Conservation (phyloP, 2,329 filamentous ascomycete species). For the Pseudogymnoascus sp. region DNA sequence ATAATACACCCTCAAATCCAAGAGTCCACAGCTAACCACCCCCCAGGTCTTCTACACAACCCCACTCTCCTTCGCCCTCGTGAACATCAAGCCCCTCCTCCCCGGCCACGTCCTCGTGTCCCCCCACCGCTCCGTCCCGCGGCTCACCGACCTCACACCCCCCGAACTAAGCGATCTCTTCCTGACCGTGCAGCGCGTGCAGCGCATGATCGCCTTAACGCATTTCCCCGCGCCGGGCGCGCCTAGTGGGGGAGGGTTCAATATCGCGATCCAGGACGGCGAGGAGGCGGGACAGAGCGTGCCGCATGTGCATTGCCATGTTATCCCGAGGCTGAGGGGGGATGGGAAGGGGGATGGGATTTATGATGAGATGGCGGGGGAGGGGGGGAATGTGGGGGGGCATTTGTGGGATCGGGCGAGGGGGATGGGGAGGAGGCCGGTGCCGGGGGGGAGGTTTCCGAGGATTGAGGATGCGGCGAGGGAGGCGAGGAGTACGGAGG, state of each 20-base stretch:
- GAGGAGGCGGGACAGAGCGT: conserved; percentile 87
- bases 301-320: conserved; percentile 84
- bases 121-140: conserved; percentile 58
- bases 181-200: conserved; percentile 72
- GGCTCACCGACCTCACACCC: conserved; percentile 40
- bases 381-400: conserved; percentile 74
- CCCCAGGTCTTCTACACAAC: conserved; percentile 78
- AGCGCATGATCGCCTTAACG: conserved; percentile 58
- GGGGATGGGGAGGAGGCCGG: conserved; percentile 33
- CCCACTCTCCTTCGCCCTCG: conserved; percentile 71
- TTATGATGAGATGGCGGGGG: conserved; percentile 73
- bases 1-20: neutral
- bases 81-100: conserved; percentile 91
- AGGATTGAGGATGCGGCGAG: conserved; percentile 64
- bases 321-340: conserved; percentile 62
- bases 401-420: conserved; percentile 49
- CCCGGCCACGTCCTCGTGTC: conserved; percentile 91
- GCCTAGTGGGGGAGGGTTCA: conserved; percentile 63
- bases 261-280: conserved; percentile 93
- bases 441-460: conserved; percentile 51
- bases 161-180: conserved; percentile 62
- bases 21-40: neutral
- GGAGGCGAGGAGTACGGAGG: conserved; percentile 56
- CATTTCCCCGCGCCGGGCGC: conserved; percentile 37
- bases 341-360: conserved; percentile 62